Base-by-base conservation (phyloP, 257 asterid genomes). In the Misopates orontium region DNA sequence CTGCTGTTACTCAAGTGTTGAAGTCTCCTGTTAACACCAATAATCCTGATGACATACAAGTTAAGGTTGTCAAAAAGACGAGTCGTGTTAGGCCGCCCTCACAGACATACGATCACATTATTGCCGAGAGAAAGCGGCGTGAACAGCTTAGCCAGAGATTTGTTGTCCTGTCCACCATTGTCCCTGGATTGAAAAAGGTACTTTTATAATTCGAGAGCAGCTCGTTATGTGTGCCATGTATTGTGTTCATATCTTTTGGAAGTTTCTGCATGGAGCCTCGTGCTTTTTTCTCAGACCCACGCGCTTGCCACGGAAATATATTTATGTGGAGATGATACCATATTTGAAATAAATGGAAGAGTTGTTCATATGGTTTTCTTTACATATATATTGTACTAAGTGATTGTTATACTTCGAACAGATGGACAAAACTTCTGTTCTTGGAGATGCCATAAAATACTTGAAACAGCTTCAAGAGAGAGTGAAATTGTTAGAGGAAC, bases 181-280 rank as follows among this genome's bases (percentile, higher is more conserved):
- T 81, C 28, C 86, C 83, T 0, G 79, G 81, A 0, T 76, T 81
- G 21, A 81, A 71, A 44, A 81, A 81, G 83, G 85, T 80, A 68
- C 19, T 53, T 21, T 28, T 28, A 2, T 28, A 28, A 28, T 28
- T 28, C 36, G 3, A 28, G 36, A 28, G n/a, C n/a, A 28, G 36
- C 36, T 36, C 42, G 1, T 9, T 36, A 36, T 36, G 42, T 36
- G 42, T 36, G 42, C 42, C 42, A 9, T 28, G 36, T 28, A n/a
- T 28, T 28, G 2, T 28, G 6, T 28, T 28, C 6, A 28, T 36
- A 36, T 36, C 36, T 28, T 28, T 28, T 36, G 11, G 42, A 36
- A 36, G 42, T 9, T 36, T 36, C 42, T 36, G 42, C 42, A 36
- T 36, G 8, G 42, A 36, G 10, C 42, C 4, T 36, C 8, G 42